Percentiles rank a stretch among this genome's conserved stretches.
phyloP scores from a whole-genome alignment of 371 early-diverging fungal genomes.

The Apophysomyces sp. region DNA sequence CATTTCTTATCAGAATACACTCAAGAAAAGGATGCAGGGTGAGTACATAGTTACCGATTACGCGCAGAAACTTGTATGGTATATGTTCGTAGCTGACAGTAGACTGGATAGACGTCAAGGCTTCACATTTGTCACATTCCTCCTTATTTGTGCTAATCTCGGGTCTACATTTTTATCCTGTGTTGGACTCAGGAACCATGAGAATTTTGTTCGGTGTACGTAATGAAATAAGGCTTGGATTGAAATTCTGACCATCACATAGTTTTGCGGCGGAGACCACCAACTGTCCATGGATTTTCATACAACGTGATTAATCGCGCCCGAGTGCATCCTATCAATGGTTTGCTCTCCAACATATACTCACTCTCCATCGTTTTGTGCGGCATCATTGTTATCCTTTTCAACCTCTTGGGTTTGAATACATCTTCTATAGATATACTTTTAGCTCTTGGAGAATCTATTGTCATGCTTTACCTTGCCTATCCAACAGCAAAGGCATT shows the following conservation, averaged over 20 bases:
- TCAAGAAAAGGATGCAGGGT: slow-evolving; percentile 40
- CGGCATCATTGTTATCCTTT: slow-evolving; percentile 21
- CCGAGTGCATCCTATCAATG: slow-evolving; percentile 30
- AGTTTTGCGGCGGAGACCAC: slow-evolving; percentile 37
- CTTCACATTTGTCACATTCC: slow-evolving; percentile 38
- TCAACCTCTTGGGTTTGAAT: slow-evolving; percentile 24
- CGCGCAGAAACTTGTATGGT: too few species aligned
- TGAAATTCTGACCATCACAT: neutral
- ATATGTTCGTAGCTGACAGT: slow-evolving; percentile 4
- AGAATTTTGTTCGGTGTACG: slow-evolving; percentile 58
- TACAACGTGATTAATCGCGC: slow-evolving; percentile 45
- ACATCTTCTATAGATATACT: slow-evolving; percentile 47
- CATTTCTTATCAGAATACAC: slow-evolving; percentile 55
- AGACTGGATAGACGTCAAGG: neutral
- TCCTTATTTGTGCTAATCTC: slow-evolving; percentile 43
- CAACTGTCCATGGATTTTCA: slow-evolving; percentile 44
- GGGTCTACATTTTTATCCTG: slow-evolving; percentile 51
- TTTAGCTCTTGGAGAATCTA: slow-evolving; percentile 53
- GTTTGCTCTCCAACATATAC: slow-evolving; percentile 37
- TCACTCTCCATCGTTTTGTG: slow-evolving; percentile 32
- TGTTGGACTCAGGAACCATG: slow-evolving; percentile 55
- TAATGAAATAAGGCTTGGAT: neutral
- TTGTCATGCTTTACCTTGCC: slow-evolving; percentile 52
- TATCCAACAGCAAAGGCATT: slow-evolving; percentile 42
- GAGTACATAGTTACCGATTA: too few species aligned